Conservation (phyloP, 2,329 filamentous ascomycete species). For the Aspergillus japonicus region DNA sequence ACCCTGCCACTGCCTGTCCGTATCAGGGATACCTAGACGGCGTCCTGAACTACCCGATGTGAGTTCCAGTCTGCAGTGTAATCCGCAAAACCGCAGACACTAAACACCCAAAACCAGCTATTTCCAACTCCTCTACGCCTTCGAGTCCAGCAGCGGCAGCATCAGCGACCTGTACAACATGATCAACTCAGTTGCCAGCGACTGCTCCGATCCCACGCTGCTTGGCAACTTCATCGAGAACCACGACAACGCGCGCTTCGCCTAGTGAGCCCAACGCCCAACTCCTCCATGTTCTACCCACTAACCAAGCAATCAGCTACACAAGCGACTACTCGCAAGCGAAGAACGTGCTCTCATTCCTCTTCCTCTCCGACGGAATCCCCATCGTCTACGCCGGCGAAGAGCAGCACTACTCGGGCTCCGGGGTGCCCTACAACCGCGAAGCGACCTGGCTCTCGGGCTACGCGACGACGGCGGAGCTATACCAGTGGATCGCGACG, state of each 20-base stretch:
- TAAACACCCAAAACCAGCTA: conserved; percentile 16
- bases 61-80: background rate
- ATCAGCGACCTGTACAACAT: conserved; percentile 36
- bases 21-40: conserved; percentile 49
- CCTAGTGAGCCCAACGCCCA: conserved; percentile 26
- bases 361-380: conserved; percentile 59
- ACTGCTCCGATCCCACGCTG: conserved; percentile 46
- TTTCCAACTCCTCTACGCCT: conserved; percentile 36
- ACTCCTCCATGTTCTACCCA: background rate
- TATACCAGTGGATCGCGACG: conserved; percentile 50
- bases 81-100: background rate
- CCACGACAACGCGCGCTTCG: conserved; percentile 59
- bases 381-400: conserved; percentile 67
- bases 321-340: conserved; percentile 45
- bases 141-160: conserved; percentile 33
- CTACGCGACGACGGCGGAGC: conserved; percentile 47
- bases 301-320: conserved; percentile 17
- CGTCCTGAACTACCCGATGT: conserved; percentile 50
- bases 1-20: conserved; percentile 42
- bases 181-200: conserved; percentile 31
- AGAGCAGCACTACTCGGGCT: conserved; percentile 60
- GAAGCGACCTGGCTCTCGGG: conserved; percentile 58
- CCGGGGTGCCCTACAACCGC: conserved; percentile 51
- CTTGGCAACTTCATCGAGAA: conserved; percentile 60
- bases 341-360: conserved; percentile 62